phyloP scores from a whole-genome alignment of 345 rosid species.

The Linum tenue region DNA sequence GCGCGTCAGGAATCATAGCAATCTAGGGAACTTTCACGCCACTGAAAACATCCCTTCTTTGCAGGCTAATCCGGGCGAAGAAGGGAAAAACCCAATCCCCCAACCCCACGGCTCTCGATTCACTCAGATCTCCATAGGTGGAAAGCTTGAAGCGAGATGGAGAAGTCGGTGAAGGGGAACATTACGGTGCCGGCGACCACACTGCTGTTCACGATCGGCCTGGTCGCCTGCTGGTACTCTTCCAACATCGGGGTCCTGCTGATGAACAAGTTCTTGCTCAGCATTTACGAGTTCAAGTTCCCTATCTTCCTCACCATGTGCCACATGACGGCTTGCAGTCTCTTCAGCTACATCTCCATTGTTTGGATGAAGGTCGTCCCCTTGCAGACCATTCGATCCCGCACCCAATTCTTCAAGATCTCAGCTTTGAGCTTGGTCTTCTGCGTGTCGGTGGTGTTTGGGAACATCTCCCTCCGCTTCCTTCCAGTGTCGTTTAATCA shows the following conservation, averaged over 20 bases:
- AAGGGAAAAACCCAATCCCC: background rate
- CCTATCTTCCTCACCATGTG: slow-evolving; percentile 99
- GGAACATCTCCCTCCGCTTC: slow-evolving; percentile 32
- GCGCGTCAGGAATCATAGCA: background rate
- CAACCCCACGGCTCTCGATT: background rate
- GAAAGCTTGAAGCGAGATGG: background rate
- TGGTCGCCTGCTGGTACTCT: slow-evolving; percentile 82
- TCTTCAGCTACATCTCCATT: background rate
- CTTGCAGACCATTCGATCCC: background rate
- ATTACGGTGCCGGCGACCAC: slow-evolving; percentile 20
- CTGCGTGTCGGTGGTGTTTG: slow-evolving; percentile 1
- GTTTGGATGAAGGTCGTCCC: background rate
- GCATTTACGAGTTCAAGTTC: slow-evolving; percentile 95
- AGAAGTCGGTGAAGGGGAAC: background rate
- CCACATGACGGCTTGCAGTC: slow-evolving; percentile 37
- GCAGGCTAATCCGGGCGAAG: background rate
- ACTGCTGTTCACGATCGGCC: slow-evolving; percentile 69
- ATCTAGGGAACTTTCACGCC: slow-evolving; percentile 5
- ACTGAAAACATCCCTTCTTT: background rate
- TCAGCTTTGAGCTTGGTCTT: background rate
- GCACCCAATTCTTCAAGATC: background rate
- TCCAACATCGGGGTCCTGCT: slow-evolving; percentile 92
- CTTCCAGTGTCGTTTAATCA: slow-evolving; percentile 90
- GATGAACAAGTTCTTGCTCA: slow-evolving; percentile 82
- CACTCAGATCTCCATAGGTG: background rate